These are phyloP conservation scores for Sordariomycetes sp. DNA, from an alignment of 2,329 filamentous ascomycete genomes.

Conservation along the genomic window DNA sequence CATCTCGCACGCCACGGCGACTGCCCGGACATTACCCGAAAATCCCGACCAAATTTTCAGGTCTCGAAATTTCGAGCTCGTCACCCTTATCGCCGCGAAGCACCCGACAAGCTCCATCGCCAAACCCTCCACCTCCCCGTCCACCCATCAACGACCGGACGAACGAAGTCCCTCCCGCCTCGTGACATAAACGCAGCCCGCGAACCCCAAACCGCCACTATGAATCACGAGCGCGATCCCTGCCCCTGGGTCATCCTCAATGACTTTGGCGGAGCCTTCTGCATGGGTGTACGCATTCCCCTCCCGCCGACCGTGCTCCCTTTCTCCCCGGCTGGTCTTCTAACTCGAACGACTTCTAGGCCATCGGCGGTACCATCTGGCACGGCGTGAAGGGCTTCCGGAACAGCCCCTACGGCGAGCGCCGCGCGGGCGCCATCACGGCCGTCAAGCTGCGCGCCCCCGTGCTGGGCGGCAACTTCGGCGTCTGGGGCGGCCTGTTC, in stretches of 20 bases:
- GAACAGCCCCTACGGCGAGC: constrained; percentile 84
- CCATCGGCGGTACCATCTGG: constrained; percentile 78
- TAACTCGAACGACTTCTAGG: constrained; percentile 28
- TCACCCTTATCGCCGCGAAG: not conserved
- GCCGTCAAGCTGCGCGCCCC: constrained; percentile 96
- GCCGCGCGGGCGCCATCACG: constrained; percentile 89
- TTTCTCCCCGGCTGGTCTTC: not conserved
- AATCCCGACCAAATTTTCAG: constrained; percentile 4
- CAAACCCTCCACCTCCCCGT: not conserved
- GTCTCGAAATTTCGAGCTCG: constrained; percentile 1
- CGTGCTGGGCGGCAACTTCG: constrained; percentile 94
- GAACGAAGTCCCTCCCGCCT: not conserved
- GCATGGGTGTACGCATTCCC: constrained; percentile 69
- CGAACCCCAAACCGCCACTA: constrained; percentile 21
- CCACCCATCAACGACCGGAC: not conserved
- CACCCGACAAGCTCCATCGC: not conserved
- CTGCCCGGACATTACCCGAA: not conserved
- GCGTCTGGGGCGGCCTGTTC: constrained; percentile 94
- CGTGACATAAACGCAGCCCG: not conserved
- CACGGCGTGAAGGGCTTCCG: constrained; percentile 93
- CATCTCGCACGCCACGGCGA: not conserved
- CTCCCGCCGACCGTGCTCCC: not conserved
- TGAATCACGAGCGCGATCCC: constrained; percentile 95
- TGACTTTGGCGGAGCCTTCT: constrained; percentile 95
- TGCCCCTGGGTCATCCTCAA: constrained; percentile 95